phyloP scores from a whole-genome alignment of 768 basidiomycete genomes.

The Holtermannia corniformis region DNA sequence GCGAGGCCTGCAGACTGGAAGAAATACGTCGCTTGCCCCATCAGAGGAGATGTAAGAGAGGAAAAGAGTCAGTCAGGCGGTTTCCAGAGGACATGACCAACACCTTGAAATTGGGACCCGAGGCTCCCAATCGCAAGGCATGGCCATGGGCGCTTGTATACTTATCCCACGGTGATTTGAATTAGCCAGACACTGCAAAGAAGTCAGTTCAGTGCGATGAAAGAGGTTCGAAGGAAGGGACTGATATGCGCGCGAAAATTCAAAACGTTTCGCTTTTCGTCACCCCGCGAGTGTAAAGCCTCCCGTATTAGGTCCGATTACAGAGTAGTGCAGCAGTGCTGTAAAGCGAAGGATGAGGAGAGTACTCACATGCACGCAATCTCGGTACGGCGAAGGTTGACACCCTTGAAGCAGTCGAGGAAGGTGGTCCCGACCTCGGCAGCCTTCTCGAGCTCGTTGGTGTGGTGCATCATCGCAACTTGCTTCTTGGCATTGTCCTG shows the following conservation, averaged over 20 bases:
- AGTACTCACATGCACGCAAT: slow-evolving; percentile 4
- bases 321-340: no score
- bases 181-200: not conserved
- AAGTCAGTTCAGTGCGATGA: not conserved
- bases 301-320: no score
- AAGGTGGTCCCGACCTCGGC: slow-evolving; percentile 5
- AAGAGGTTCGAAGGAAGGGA: not conserved
- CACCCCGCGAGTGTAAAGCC: no score
- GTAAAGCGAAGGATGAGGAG: not conserved
- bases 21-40: slow-evolving; percentile 29
- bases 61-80: no score
- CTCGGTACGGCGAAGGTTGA: slow-evolving; percentile 22
- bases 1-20: slow-evolving; percentile 30
- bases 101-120: no score
- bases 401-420: slow-evolving; percentile 18
- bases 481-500: slow-evolving; percentile 9
- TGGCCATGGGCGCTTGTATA: no score
- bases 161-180: not conserved
- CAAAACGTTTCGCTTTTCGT: no score
- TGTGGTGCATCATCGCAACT: slow-evolving; percentile 17
- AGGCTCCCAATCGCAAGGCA: no score
- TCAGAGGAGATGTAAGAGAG: slow-evolving; percentile 17
- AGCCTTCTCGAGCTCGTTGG: slow-evolving; percentile 13
- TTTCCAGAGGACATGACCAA: no score
- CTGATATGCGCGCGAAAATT: slow-evolving; percentile 11